Percentiles rank a stretch among this genome's conserved stretches.
These are phyloP conservation scores for Ustilaginoidea virens DNA, from an alignment of 2,329 filamentous ascomycete genomes.

Conservation along the genomic window DNA sequence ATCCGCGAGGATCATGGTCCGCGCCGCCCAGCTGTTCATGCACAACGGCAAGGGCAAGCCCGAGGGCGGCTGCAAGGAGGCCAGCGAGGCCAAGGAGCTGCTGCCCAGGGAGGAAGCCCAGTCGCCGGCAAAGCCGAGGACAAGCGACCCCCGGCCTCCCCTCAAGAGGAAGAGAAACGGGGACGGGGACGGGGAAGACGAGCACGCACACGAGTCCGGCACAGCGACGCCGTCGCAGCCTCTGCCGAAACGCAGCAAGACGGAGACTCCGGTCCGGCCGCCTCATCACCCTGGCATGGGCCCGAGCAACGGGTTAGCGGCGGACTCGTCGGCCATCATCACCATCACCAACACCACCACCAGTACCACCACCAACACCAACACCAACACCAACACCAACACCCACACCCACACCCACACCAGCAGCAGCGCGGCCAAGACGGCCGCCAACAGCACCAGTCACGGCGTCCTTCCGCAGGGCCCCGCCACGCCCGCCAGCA, in stretches of 20 bases:
- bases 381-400: constrained; percentile 1
- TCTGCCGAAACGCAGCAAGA: constrained; percentile 36
- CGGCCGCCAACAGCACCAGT: constrained; percentile 1
- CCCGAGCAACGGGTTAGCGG: constrained; percentile 13
- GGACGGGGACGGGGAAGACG: constrained; percentile 11
- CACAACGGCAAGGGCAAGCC: constrained; percentile 7
- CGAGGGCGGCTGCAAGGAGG: constrained; percentile 12
- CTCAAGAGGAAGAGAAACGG: constrained; percentile 31
- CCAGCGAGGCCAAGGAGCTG: not conserved
- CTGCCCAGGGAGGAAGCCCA: constrained; percentile 6
- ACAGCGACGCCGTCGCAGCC: constrained; percentile 20
- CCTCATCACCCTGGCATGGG: constrained; percentile 20
- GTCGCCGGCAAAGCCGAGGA: constrained; percentile 12
- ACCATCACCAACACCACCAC: constrained; percentile 5
- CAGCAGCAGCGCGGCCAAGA: constrained; percentile 8
- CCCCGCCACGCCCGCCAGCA: constrained; percentile 3
- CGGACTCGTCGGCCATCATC: constrained; percentile 11
- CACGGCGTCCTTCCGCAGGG: constrained; percentile 1
- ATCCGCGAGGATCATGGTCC: constrained; percentile 36
- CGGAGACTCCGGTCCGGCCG: constrained; percentile 39
- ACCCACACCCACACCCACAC: constrained; percentile 2
- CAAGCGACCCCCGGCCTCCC: constrained; percentile 16
- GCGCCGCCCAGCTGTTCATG: constrained; percentile 30
- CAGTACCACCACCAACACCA: constrained; percentile 9
- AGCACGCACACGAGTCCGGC: constrained; percentile 12